Base-by-base conservation (phyloP, 345 rosid genomes). In the Murraya koenigii region DNA sequence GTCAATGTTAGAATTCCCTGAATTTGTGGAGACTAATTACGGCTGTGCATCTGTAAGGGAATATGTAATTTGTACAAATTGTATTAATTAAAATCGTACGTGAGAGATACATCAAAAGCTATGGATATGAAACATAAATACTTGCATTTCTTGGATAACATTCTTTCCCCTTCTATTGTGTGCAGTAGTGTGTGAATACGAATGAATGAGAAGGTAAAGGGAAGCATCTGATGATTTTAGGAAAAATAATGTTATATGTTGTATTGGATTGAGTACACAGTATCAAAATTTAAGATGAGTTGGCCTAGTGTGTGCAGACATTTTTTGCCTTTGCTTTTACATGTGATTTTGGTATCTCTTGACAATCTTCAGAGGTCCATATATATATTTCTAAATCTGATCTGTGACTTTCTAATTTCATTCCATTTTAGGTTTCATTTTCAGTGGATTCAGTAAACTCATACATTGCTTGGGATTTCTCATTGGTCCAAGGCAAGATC, bases 401-500 rank as follows among this genome's bases (percentile, higher is more conserved):
- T 13, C 3, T 13, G 20, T 54, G 66, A 26, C 64, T 32, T 71
- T 71, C 23, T 52, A 62, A 68, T 41, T 76, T 60, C 70, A 44
- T 76, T 55, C 22, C 59, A 71, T 82, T 82, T 80, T 75, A 93
- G 99, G 90, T 95, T 69, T 88, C 89, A n/a, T 78, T 95, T 84
- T 71, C 77, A 7, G 99, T 93, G 89, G 99, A 95, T 69, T 86
- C 98, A 1, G 79, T 92, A 75, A 95, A 95, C 86, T 95, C 99
- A 0, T 95, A 92, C 79, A 89, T 95, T 80, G 99, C 97, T 77
- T 95, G 99, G 99, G 98, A 95, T 87, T 95, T 93, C 86, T 87
- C 91, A 70, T 61, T 95, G 86, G 80, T 85, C 49, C 99, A 91
- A 87, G 94, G 98, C 82, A 93, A 90, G 85, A 85, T 93, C 58